Conservation (phyloP, 768 basidiomycete species). For the Naganishia randhawae region DNA sequence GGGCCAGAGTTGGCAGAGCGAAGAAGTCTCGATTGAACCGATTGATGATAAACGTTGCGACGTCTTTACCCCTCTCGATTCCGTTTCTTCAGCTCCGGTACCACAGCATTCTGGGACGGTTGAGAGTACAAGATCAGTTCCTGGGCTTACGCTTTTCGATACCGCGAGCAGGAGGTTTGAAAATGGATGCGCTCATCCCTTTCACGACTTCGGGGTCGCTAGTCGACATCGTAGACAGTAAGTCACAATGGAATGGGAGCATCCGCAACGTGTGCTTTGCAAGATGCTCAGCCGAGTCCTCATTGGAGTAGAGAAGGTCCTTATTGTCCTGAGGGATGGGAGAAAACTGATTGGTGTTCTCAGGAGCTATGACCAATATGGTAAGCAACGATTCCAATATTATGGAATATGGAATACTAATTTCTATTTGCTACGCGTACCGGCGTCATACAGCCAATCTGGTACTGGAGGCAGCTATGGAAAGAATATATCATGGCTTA, state of each 20-base stretch:
- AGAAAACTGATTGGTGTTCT: constrained; percentile 93
- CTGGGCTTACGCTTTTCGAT: not conserved
- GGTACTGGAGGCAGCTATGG: constrained; percentile 90
- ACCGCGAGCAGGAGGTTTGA: not conserved
- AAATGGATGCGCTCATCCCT: constrained; percentile 92
- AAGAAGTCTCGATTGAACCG: no score
- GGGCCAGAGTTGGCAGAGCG: no score
- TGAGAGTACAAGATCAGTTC: no score
- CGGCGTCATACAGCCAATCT: constrained; percentile 70
- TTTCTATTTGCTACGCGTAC: not conserved
- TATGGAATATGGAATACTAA: not conserved
- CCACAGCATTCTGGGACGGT: no score
- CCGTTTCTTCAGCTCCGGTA: no score
- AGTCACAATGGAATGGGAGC: constrained; percentile 53
- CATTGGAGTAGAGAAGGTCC: constrained; percentile 78
- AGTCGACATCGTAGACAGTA: constrained; percentile 99
- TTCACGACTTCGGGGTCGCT: constrained; percentile 98
- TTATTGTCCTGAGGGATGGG: constrained; percentile 93
- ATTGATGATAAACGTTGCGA: no score
- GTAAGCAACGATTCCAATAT: constrained; percentile 56
- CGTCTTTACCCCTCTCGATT: no score
- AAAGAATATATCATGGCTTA: constrained; percentile 85
- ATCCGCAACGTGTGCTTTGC: not conserved
- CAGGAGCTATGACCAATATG: constrained; percentile 97
- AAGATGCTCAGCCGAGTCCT: not conserved